A percentile compares a stretch with the other conserved stretches of the same genome.
These are phyloP conservation scores for Corchorus olitorius DNA, from an alignment of 345 rosid genomes.

Conservation along the genomic window DNA sequence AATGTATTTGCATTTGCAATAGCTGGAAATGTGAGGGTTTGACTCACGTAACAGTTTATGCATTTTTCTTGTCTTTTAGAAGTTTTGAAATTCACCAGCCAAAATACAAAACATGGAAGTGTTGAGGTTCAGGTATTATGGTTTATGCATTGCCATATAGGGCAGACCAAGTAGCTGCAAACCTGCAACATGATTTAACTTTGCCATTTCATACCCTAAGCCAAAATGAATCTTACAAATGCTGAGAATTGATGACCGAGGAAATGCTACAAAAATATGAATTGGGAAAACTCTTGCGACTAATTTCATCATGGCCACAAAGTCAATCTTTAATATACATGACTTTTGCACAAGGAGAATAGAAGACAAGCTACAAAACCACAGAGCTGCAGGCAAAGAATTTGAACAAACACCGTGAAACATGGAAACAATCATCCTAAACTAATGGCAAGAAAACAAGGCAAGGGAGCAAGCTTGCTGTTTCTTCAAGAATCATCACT, in stretches of 20 bases:
- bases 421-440: background rate
- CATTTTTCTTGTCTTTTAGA: too few species aligned
- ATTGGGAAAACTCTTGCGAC: too few species aligned
- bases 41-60: too few species aligned
- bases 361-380: background rate
- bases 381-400: background rate
- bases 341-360: slow-evolving; percentile 1
- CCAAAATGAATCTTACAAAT: background rate
- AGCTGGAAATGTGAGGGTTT: too few species aligned
- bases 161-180: too few species aligned
- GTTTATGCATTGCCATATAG: too few species aligned
- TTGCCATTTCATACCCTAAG: too few species aligned
- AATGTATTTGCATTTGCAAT: too few species aligned
- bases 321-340: background rate
- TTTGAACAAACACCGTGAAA: background rate
- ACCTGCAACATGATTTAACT: too few species aligned
- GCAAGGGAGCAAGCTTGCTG: slow-evolving; percentile 7
- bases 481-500: slow-evolving; percentile 18
- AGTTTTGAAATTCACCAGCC: too few species aligned
- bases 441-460: slow-evolving; percentile 11
- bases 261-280: background rate
- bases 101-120: too few species aligned
- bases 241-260: background rate
- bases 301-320: background rate
- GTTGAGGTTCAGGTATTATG: too few species aligned